Percentiles rank a stretch among this genome's conserved stretches.
These are phyloP conservation scores for Lycium ferocissimum DNA, from an alignment of 257 asterid species.

Conservation along the genomic window DNA sequence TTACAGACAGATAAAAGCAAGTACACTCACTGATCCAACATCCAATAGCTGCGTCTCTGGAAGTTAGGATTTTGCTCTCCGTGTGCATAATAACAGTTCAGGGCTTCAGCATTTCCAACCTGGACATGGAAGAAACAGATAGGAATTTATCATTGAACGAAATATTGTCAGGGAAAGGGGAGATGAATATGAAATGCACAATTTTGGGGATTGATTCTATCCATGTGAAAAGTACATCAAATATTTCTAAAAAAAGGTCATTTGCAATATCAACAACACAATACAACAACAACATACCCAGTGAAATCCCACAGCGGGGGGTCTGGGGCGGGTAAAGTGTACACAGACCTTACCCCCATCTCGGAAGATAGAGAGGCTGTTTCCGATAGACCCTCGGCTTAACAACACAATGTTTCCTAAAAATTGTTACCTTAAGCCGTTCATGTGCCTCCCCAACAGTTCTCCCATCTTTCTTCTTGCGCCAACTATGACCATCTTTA, in stretches of 20 bases:
- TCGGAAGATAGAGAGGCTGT: no score
- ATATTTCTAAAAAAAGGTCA: not conserved
- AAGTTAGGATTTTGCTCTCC: constrained; percentile 81
- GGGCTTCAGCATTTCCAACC: constrained; percentile 93
- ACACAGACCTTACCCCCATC: no score
- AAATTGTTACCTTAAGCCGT: constrained; percentile 77
- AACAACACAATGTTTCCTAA: constrained; percentile 21
- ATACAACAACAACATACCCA: not conserved
- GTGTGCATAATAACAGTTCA: constrained; percentile 96
- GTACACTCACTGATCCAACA: constrained; percentile 84
- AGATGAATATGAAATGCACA: constrained; percentile 7
- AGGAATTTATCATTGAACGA: constrained; percentile 35
- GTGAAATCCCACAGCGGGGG: no score
- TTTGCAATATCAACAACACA: constrained; percentile 1
- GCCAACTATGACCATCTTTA: constrained; percentile 97
- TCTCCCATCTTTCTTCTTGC: constrained; percentile 85
- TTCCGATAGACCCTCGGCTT: no score
- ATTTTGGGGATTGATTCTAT: constrained; percentile 7
- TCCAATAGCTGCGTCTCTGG: constrained; percentile 98
- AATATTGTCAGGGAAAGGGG: not conserved
- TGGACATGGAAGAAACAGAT: constrained; percentile 44
- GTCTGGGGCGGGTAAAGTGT: no score
- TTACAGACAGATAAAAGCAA: constrained; percentile 15
- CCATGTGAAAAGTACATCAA: constrained; percentile 15
- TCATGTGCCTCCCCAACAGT: constrained; percentile 97